These are phyloP conservation scores for Tetraselmis chui DNA, from an alignment of 139 green algal species.

Conservation along the genomic window DNA sequence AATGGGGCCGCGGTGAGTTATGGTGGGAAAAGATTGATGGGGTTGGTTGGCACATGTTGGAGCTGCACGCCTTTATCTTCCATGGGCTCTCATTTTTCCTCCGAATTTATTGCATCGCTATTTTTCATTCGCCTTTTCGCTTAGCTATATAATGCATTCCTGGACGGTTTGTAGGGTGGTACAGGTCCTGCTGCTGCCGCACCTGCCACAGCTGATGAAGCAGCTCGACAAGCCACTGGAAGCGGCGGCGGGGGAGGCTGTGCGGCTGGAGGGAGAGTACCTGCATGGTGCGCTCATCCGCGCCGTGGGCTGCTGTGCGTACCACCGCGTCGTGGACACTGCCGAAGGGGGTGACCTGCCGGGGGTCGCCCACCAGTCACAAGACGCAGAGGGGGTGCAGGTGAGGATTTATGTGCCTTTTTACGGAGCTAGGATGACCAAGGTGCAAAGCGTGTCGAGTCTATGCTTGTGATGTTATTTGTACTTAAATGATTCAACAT, in stretches of 20 bases:
- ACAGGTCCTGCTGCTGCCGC: slow-evolving; percentile 63
- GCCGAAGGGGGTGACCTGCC: neutral
- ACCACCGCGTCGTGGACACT: neutral
- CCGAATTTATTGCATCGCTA: neutral
- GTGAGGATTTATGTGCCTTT: too few species aligned
- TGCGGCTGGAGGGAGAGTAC: neutral
- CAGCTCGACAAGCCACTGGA: neutral
- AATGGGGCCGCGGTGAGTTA: slow-evolving; percentile 43
- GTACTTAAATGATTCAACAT: too few species aligned
- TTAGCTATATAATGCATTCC: neutral
- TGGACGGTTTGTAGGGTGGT: slow-evolving; percentile 25
- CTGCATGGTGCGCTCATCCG: neutral
- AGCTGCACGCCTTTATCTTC: too few species aligned
- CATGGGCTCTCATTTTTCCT: too few species aligned
- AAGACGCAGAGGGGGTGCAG: neutral
- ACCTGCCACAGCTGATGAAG: slow-evolving; percentile 32
- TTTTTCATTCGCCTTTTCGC: neutral
- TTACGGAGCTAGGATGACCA: too few species aligned
- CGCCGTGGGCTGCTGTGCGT: neutral
- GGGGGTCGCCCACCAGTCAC: neutral
- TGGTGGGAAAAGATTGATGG: too few species aligned
- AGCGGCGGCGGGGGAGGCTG: neutral
- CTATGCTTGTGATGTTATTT: too few species aligned
- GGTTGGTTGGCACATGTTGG: too few species aligned
- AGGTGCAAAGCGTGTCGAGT: too few species aligned